Evolutionary conservation across 2,329 filamentous ascomycete species (phyloP), one percentile per base, ranked within the genome.

Genomic region (Claviceps citrina): DNA sequence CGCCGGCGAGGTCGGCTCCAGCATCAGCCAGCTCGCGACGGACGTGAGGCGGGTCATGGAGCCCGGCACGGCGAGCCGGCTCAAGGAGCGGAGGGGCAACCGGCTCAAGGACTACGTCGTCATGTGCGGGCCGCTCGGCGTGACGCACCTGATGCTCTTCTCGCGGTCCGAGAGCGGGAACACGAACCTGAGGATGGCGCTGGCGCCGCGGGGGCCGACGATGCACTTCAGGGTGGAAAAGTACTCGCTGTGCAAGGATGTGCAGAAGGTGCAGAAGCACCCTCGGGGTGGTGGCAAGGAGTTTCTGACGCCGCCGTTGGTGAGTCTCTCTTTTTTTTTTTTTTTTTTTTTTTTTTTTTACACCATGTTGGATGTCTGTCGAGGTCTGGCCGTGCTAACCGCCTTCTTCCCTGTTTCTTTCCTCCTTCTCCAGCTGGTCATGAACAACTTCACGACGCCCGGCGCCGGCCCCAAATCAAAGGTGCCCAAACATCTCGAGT

Each of bases 31-130:
- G 63, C 68, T 98, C 51, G 87, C 89, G 18, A 78, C 82, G 51
- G 91, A 98, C 64, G 83, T 96, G 43, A 78, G 91, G 51, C 71
- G 72, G 41, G 89, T 96, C 65, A 93, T 98, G 86, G 86, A 96
- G 62, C 91, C 91, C 1, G 84, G 86, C 40, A 98, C 91, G 4
- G 91, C 91, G 3, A 81, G 79, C 45, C 75, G 89, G 43, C 61
- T 98, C 49, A 93, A 86, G 66, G 89, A 96, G 66, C 73, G 91
- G 48, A 78, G 82, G 62, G 81, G 78, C 30, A 96, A 98, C 65
- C 79, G 80, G 54, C 64, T 96, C 49, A 78, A 82, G 55, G 91
- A 98, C 64, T 98, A 94, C 61, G 80, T 86, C 26, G 82, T 84
- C 46, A 98, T 98, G 91, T 83, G 84, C 43, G 91, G 91, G 2